Conservation (phyloP, 352 stramenopile genomes). For the Globisporangium nodosum region DNA sequence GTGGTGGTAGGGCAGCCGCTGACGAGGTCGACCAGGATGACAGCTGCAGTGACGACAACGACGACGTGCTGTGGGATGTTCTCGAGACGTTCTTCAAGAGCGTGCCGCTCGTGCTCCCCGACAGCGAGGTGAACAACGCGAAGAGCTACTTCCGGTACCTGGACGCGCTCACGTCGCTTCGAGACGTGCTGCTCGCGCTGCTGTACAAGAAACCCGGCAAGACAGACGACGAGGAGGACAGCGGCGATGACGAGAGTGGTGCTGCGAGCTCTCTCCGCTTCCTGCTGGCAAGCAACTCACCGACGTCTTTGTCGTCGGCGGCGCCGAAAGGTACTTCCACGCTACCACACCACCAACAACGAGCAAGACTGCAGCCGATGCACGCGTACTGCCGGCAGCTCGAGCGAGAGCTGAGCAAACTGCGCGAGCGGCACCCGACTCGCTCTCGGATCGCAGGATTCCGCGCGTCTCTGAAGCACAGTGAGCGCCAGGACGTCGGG, state of each 20-base stretch:
- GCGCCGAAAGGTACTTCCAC: not conserved
- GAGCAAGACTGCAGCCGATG: slow-evolving; percentile 20
- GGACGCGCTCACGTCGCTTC: slow-evolving; percentile 46
- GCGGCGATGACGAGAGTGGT: slow-evolving; percentile 17
- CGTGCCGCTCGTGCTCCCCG: slow-evolving; percentile 44
- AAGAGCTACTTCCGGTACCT: slow-evolving; percentile 55
- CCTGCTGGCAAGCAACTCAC: not conserved
- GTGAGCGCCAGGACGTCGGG: slow-evolving; percentile 28
- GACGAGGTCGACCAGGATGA: not conserved
- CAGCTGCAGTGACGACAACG: slow-evolving; percentile 11
- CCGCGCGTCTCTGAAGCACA: slow-evolving; percentile 12
- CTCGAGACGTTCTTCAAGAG: slow-evolving; percentile 63
- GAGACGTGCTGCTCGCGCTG: slow-evolving; percentile 38
- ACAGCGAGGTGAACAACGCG: slow-evolving; percentile 32
- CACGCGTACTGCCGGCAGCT: slow-evolving; percentile 64
- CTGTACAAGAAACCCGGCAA: slow-evolving; percentile 34
- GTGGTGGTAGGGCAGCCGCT: not conserved
- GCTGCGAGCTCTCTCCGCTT: not conserved
- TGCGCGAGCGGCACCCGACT: slow-evolving; percentile 24
- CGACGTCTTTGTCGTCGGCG: not conserved
- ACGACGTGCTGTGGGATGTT: slow-evolving; percentile 42
- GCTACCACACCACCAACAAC: not conserved
- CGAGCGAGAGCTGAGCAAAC: slow-evolving; percentile 43
- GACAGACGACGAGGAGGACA: slow-evolving; percentile 12
- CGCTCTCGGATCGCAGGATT: slow-evolving; percentile 10